Evolutionary conservation across 441 rosid species (phyloP).

Genomic region (Raphanus hybrid): DNA sequence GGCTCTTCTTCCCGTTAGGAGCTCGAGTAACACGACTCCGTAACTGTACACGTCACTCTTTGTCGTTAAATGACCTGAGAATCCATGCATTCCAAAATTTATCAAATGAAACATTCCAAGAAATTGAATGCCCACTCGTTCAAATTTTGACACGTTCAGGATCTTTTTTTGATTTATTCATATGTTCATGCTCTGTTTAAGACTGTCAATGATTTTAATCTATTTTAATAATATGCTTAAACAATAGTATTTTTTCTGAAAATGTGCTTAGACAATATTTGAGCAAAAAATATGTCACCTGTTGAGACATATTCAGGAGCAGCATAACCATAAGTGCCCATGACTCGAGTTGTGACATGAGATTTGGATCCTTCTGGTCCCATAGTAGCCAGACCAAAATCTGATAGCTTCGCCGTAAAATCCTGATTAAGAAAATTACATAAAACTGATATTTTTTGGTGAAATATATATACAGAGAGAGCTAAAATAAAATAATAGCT

Average conservation of each 20-base stretch:
- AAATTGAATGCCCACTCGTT: not conserved
- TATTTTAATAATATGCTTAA: too few relatives aligned
- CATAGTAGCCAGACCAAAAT: conserved; percentile 74
- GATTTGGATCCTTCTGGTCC: conserved; percentile 79
- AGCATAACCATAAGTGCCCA: conserved; percentile 82
- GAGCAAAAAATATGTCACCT: conserved; percentile 30
- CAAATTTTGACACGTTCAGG: not conserved
- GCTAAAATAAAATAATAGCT: not conserved
- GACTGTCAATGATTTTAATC: not conserved
- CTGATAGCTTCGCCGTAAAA: conserved; percentile 70
- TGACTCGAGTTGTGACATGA: conserved; percentile 75
- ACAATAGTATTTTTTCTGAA: too few relatives aligned
- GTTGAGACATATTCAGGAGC: conserved; percentile 52
- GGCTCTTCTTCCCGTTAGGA: conserved; percentile 66
- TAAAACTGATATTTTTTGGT: too few relatives aligned
- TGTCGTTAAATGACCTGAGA: conserved; percentile 68
- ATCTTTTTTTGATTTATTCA: not conserved
- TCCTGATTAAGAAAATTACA: conserved; percentile 36
- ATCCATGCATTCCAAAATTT: not conserved
- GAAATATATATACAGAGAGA: too few relatives aligned
- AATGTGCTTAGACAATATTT: conserved; percentile 9
- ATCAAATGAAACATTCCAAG: not conserved
- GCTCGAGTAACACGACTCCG: conserved; percentile 64
- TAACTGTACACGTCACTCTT: conserved; percentile 76
- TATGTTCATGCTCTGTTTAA: not conserved